Conservation (phyloP, 108 stramenopile genomes). For the Hondaea fermentalgiana region DNA sequence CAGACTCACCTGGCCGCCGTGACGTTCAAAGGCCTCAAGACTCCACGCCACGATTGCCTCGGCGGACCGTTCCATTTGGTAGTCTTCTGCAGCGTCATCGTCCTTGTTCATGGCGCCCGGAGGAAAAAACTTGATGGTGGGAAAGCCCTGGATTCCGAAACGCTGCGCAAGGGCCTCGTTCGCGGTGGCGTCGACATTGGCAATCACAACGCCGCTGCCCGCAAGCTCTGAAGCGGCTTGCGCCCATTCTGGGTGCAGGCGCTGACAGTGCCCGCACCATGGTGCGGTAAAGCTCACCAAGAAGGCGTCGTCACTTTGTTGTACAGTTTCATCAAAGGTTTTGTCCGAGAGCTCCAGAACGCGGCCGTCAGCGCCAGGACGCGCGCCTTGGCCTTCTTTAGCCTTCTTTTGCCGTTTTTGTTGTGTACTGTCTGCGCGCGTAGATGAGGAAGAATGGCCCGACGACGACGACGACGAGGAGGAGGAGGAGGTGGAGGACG, state of each 20-base stretch:
- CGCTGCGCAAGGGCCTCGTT: conserved; percentile 56
- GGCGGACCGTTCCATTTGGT: conserved; percentile 62
- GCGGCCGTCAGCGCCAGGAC: not conserved
- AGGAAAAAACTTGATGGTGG: conserved; percentile 63
- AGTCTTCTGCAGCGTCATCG: conserved; percentile 61
- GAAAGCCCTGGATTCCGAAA: conserved; percentile 64
- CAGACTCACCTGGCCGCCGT: conserved; percentile 54
- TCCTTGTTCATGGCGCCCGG: conserved; percentile 70
- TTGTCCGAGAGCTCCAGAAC: conserved; percentile 2
- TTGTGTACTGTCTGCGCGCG: too few relatives aligned
- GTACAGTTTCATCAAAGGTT: conserved; percentile 15
- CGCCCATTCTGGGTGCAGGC: conserved; percentile 44
- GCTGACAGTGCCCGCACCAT: conserved; percentile 65
- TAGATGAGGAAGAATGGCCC: not conserved
- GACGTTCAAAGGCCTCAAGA: conserved; percentile 59
- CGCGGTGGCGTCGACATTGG: conserved; percentile 59
- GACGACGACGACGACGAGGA: not conserved
- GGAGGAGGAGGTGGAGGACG: not conserved
- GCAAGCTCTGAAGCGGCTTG: conserved; percentile 23
- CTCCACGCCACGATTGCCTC: conserved; percentile 59
- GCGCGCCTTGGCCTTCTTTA: not conserved
- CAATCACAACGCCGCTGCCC: conserved; percentile 60
- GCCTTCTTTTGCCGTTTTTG: too few relatives aligned
- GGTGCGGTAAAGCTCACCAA: conserved; percentile 51
- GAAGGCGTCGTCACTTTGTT: conserved; percentile 22